Evolutionary conservation across 176 grass and related monocot species (phyloP), one percentile per base, ranked within the genome.

Genomic region (Paspalum notatum): DNA sequence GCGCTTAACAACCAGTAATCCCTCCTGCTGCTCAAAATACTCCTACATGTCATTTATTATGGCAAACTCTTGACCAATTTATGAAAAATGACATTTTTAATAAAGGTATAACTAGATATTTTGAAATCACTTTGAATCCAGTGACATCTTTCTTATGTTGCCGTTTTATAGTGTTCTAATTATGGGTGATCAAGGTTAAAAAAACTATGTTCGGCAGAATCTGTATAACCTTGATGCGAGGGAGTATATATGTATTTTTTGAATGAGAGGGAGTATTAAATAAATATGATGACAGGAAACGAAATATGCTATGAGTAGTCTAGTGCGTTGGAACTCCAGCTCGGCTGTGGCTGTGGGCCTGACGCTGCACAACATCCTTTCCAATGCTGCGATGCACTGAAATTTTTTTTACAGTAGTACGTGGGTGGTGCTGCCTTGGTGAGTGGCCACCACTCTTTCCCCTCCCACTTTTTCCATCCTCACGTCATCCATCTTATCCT

Each of bases 401-500:
- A 69, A 72, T 32, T 26, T 13, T 13, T 68, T 64, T 78, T n/a
- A 71, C 66, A 57, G 48, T 83, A 47, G 55, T 32, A 32, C 32
- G 32, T 32, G 32, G 32, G 57, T 82, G 55, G 76, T 85, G 76
- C 55, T 56, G 38, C 71, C 47, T 14, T 50, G 86, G 53, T 71
- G 75, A 80, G 70, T 89, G 87, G 56, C 81, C 75, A 76, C 77
- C 77, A 71, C 71, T 11, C 62, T 11, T 60, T 11, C 24, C 22
- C 41, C 22, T 38, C 22, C 17, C 8, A 45, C 68, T 42, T 50
- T 62, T 62, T 46, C 39, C 32, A 54, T 22, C 55, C 42, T 85
- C 71, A 62, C 54, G 56, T 65, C 87, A 89, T 21, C 69, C 69
- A 37, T 47, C 82, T 89, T 85, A 89, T 89, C 87, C 42, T 89